Percentiles rank a stretch among this genome's conserved stretches.
Conservation (phyloP, 2,329 filamentous ascomycete genomes). For the Dothistroma septosporum region DNA sequence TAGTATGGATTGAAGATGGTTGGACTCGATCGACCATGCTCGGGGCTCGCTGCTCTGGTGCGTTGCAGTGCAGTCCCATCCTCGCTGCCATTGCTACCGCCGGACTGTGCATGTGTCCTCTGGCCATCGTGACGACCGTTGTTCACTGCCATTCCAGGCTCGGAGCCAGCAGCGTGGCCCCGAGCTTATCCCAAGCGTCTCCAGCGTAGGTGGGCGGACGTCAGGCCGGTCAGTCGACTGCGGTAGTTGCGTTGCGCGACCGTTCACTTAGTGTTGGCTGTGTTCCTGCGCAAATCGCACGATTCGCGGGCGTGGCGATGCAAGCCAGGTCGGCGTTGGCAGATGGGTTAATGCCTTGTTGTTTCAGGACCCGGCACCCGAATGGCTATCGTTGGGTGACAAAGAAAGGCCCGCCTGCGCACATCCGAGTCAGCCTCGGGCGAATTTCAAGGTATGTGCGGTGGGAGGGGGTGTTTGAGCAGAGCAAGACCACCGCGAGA, state of each 20-base stretch:
- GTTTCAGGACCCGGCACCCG: neutral
- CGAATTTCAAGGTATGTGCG: neutral
- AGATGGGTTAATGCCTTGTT: neutral
- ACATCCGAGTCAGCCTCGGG: neutral
- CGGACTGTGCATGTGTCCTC: conserved; percentile 15
- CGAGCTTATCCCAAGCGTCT: conserved; percentile 16
- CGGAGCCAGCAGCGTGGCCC: conserved; percentile 23
- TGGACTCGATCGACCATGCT: conserved; percentile 20
- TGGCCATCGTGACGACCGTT: conserved; percentile 20
- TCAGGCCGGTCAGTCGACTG: neutral
- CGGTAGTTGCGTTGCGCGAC: neutral
- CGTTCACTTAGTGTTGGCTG: neutral
- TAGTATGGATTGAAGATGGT: conserved; percentile 37
- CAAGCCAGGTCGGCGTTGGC: neutral
- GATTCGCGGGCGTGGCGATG: neutral
- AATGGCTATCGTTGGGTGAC: neutral
- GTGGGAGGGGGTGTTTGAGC: neutral
- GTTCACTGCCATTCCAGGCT: conserved; percentile 25
- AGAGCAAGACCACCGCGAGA: neutral
- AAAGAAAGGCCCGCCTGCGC: neutral
- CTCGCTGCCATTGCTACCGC: conserved; percentile 6
- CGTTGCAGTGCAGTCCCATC: conserved; percentile 8
- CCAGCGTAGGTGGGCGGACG: neutral
- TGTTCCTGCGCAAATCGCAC: neutral
- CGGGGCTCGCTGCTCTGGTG: conserved; percentile 18